A percentile compares a stretch with the other conserved stretches of the same genome.
phyloP scores from a whole-genome alignment of 208 protist genomes.

The Leishmania major region DNA sequence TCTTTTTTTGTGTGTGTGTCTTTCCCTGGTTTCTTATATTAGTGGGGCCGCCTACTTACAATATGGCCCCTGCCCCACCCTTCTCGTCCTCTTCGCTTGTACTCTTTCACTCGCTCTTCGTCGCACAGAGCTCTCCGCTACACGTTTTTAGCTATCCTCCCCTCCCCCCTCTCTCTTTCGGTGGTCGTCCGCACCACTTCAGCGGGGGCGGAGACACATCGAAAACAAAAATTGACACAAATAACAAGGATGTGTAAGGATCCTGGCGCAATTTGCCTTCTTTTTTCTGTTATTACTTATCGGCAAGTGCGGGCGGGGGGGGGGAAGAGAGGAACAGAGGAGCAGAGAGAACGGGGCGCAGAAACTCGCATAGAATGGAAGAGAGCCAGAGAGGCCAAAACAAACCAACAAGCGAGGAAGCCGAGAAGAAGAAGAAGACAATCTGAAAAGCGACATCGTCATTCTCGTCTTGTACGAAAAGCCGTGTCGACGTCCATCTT shows the following conservation, averaged over 20 bases:
- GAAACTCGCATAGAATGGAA: background rate
- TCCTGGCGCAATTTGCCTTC: background rate
- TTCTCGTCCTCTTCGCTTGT: background rate
- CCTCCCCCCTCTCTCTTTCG: background rate
- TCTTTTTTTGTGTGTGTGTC: constrained; percentile 10
- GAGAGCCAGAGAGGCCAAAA: background rate
- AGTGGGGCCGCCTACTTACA: background rate
- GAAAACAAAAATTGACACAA: background rate
- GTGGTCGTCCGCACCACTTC: background rate
- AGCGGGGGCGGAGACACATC: background rate
- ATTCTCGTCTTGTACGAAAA: background rate
- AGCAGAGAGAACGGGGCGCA: background rate
- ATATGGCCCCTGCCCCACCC: background rate
- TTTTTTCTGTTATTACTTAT: background rate
- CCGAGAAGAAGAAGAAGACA: background rate
- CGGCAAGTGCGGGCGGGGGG: background rate
- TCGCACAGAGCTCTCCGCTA: background rate
- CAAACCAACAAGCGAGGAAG: background rate
- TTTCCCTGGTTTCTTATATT: background rate
- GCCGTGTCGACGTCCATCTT: background rate
- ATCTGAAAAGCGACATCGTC: background rate
- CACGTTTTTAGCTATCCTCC: background rate
- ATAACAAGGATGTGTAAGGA: background rate
- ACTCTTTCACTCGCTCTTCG: background rate
- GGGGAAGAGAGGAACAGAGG: background rate